Conservation (phyloP, 1,284 basidiomycete genomes). For the Hypsizygus ulmarius region DNA sequence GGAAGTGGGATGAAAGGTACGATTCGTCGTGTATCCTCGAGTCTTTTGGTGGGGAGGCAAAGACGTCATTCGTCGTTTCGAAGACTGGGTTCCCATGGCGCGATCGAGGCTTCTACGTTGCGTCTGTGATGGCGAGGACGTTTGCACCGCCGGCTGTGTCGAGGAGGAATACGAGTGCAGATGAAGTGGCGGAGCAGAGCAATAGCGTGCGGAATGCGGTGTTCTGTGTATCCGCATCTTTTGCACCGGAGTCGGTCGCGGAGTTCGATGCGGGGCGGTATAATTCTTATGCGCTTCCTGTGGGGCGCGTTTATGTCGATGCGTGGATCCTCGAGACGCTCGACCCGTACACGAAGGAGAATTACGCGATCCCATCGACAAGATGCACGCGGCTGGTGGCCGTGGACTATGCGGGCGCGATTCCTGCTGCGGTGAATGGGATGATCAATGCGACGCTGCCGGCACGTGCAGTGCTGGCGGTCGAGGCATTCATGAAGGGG, state of each 20-base stretch:
- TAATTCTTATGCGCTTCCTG: constrained; percentile 74
- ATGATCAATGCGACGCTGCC: constrained; percentile 81
- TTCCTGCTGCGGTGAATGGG: constrained; percentile 86
- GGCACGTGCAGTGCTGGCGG: constrained; percentile 56
- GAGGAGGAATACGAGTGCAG: constrained; percentile 30
- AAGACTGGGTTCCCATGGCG: constrained; percentile 90
- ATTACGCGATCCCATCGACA: constrained; percentile 94
- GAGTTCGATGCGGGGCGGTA: constrained; percentile 66
- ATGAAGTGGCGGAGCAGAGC: constrained; percentile 35
- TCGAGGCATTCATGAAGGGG: constrained; percentile 71
- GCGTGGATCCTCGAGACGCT: constrained; percentile 97
- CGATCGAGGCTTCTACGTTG: constrained; percentile 83
- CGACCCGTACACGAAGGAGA: constrained; percentile 94
- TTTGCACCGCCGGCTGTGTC: constrained; percentile 37
- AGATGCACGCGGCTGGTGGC: constrained; percentile 86
- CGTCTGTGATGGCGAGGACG: constrained; percentile 71
- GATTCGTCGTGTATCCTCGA: constrained; percentile 72
- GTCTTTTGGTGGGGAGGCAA: constrained; percentile 77
- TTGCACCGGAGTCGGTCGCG: constrained; percentile 60
- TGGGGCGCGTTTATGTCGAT: constrained; percentile 85
- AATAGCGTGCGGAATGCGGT: constrained; percentile 52
- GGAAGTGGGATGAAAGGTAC: constrained; percentile 84
- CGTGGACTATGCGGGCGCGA: constrained; percentile 85
- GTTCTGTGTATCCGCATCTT: constrained; percentile 76
- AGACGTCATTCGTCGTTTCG: constrained; percentile 65